These are phyloP conservation scores for Botrytis squamosa DNA, from an alignment of 2,329 filamentous ascomycete genomes.

Conservation along the genomic window DNA sequence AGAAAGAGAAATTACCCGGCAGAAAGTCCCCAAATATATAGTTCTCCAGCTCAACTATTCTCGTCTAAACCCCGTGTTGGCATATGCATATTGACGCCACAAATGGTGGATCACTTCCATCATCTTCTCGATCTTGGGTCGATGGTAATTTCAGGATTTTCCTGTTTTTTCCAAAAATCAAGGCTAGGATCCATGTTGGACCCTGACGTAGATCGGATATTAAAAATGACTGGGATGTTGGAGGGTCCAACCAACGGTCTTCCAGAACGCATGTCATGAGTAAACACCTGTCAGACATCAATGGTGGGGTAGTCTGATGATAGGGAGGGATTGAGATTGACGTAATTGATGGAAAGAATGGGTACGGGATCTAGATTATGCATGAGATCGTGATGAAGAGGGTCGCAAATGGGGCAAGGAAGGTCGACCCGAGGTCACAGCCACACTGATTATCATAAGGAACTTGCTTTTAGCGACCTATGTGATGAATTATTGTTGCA, in stretches of 20 bases:
- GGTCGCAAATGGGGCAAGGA: not conserved
- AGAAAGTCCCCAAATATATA: conserved; percentile 4
- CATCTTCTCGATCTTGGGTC: conserved; percentile 1
- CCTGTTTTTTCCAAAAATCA: conserved; percentile 14
- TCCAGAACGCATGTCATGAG: not conserved
- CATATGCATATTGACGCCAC: conserved; percentile 17
- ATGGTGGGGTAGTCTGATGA: not conserved
- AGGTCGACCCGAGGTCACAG: conserved; percentile 5
- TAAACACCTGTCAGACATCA: not conserved
- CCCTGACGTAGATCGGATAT: conserved; percentile 14
- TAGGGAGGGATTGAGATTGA: not conserved
- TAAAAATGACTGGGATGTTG: conserved; percentile 4
- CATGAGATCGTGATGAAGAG: conserved; percentile 16
- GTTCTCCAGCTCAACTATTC: not conserved
- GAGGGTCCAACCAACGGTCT: not conserved
- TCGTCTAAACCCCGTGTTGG: not conserved
- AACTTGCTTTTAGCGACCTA: not conserved
- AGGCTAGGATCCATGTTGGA: conserved; percentile 11
- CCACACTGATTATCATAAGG: not conserved
- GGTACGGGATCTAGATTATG: conserved; percentile 1
- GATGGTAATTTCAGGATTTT: conserved; percentile 3
- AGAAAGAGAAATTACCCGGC: not conserved
- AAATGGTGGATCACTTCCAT: not conserved
- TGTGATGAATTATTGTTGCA: not conserved
- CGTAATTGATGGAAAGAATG: conserved; percentile 9